These are phyloP conservation scores for Fusarium sambucinum DNA, from an alignment of 2,329 filamentous ascomycete genomes.

Conservation along the genomic window DNA sequence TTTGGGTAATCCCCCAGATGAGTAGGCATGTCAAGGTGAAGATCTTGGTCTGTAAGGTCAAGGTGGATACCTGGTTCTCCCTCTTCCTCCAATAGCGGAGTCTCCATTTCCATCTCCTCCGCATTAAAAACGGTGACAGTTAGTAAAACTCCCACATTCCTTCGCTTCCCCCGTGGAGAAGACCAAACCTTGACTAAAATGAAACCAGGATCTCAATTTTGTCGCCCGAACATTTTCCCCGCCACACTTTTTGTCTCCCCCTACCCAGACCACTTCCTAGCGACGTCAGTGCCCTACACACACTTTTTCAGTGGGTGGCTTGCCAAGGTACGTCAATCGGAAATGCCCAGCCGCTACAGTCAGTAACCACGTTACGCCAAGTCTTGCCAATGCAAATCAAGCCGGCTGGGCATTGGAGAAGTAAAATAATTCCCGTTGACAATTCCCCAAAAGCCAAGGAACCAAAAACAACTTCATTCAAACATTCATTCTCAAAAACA, in stretches of 20 bases:
- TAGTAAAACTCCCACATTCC: no score
- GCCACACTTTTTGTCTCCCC: neutral
- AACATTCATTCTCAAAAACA: neutral
- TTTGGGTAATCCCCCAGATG: neutral
- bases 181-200: neutral
- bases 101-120: constrained; percentile 25
- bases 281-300: neutral
- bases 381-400: constrained; percentile 30
- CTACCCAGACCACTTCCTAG: no score
- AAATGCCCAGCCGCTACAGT: constrained; percentile 29
- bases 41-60: neutral
- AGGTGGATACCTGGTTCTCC: neutral
- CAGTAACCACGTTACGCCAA: constrained; percentile 39
- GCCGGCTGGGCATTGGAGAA: constrained; percentile 27
- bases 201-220: constrained; percentile 14
- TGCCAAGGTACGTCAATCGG: neutral
- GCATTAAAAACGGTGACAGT: neutral
- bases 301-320: neutral
- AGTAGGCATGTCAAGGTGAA: neutral
- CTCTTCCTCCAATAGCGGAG: constrained; percentile 30
- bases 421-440: neutral
- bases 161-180: neutral
- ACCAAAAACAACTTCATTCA: neutral
- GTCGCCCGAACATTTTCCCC: constrained; percentile 13
- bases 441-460: constrained; percentile 18